Evolutionary conservation across 306 rosid species (phyloP).

Genomic region (Prunus armeniaca): DNA sequence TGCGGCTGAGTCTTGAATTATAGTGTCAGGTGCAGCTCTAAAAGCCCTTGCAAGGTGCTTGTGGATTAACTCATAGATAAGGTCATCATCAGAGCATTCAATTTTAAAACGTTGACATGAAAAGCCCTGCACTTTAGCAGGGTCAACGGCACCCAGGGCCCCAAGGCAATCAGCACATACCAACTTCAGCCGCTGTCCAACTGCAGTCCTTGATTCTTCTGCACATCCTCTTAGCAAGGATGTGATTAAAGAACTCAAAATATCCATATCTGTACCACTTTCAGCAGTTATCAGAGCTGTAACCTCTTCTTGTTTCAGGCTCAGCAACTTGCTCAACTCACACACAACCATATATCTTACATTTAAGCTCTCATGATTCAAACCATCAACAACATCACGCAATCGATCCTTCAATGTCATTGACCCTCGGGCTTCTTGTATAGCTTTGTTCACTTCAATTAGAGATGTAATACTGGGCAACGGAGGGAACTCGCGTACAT

Average conservation of each 20-base stretch:
- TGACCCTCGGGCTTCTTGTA: slow-evolving; percentile 83
- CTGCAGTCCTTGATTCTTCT: slow-evolving; percentile 79
- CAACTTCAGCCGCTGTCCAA: slow-evolving; percentile 87
- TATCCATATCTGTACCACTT: slow-evolving; percentile 74
- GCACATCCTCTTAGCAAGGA: slow-evolving; percentile 85
- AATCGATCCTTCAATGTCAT: slow-evolving; percentile 77
- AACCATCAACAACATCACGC: slow-evolving; percentile 72
- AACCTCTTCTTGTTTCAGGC: slow-evolving; percentile 70
- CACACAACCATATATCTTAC: slow-evolving; percentile 91
- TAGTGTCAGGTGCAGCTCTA: slow-evolving; percentile 93
- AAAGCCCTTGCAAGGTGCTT: slow-evolving; percentile 93
- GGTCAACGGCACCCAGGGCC: slow-evolving; percentile 95
- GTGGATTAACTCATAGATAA: slow-evolving; percentile 90
- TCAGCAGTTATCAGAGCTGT: slow-evolving; percentile 71
- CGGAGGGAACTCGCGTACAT: slow-evolving; percentile 77
- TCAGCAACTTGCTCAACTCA: slow-evolving; percentile 79
- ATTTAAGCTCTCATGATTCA: slow-evolving; percentile 91
- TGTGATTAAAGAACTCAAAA: slow-evolving; percentile 79
- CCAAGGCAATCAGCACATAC: slow-evolving; percentile 99
- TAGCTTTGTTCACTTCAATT: slow-evolving; percentile 70
- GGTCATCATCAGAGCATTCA: slow-evolving; percentile 96
- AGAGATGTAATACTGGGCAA: slow-evolving; percentile 77
- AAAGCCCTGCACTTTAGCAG: slow-evolving; percentile 85
- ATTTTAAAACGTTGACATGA: slow-evolving; percentile 81
- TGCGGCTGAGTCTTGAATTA: slow-evolving; percentile 96